Percentiles rank a stretch among this genome's conserved stretches.
Evolutionary conservation across 2,329 filamentous ascomycete species (phyloP).

Genomic region (Lecanoromycetidae sp.): DNA sequence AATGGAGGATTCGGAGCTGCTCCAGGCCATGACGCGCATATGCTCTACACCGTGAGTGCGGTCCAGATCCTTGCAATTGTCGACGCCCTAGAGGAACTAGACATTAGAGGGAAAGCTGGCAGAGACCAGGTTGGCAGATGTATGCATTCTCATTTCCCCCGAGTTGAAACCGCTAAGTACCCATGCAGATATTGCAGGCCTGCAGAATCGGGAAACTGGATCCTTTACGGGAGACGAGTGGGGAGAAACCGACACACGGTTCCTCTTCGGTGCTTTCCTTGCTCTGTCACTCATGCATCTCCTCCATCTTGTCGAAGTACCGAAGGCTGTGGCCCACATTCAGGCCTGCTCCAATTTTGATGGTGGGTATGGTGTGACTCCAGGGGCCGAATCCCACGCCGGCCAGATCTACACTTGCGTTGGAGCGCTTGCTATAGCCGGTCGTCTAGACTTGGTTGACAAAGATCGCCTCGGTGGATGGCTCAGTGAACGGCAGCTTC

Average conservation of each 20-base stretch:
- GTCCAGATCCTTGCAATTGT: constrained; percentile 84
- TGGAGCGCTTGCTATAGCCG: constrained; percentile 72
- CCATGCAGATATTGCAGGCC: constrained; percentile 55
- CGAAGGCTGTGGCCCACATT: constrained; percentile 68
- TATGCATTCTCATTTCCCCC: constrained; percentile 35
- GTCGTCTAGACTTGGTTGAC: constrained; percentile 68
- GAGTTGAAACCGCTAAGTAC: neutral
- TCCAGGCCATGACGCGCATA: constrained; percentile 86
- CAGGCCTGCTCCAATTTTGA: constrained; percentile 83
- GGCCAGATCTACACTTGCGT: constrained; percentile 95
- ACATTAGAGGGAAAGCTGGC: constrained; percentile 52
- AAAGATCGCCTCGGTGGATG: constrained; percentile 72
- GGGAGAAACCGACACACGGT: constrained; percentile 92
- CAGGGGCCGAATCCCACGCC: constrained; percentile 85
- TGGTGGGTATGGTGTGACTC: constrained; percentile 79
- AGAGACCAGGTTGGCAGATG: constrained; percentile 66
- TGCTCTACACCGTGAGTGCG: constrained; percentile 90
- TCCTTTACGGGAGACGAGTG: constrained; percentile 91
- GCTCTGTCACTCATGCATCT: constrained; percentile 73
- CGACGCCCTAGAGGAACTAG: constrained; percentile 73
- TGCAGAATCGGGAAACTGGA: constrained; percentile 71
- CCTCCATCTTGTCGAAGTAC: constrained; percentile 60
- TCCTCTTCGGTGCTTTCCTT: constrained; percentile 82
- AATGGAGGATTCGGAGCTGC: constrained; percentile 88
- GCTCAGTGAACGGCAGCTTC: constrained; percentile 85